These are phyloP conservation scores for Neurospora sp. DNA, from an alignment of 495 filamentous ascomycete genomes.

Conservation along the genomic window DNA sequence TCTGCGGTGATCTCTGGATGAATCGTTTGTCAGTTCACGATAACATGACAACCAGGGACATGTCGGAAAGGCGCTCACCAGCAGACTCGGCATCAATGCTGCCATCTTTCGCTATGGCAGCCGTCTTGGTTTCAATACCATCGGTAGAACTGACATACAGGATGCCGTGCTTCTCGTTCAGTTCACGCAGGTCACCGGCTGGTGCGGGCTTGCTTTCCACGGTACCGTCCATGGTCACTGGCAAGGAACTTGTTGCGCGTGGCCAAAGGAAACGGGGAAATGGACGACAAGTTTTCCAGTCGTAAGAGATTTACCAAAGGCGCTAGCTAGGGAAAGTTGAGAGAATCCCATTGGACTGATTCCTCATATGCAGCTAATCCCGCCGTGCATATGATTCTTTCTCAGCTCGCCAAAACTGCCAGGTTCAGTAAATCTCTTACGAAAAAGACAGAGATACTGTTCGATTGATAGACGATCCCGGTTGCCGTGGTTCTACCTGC, in stretches of 20 bases:
- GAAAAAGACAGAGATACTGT: no score
- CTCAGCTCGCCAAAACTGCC: no score
- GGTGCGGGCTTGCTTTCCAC: neutral
- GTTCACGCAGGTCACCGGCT: neutral
- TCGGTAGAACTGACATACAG: neutral
- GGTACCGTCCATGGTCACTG: neutral
- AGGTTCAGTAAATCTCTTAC: no score
- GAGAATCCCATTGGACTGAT: no score
- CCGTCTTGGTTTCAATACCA: neutral
- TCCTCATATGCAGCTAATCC: no score
- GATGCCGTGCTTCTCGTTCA: neutral
- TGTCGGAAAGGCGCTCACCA: neutral
- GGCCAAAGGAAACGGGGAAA: neutral
- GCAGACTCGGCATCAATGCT: neutral
- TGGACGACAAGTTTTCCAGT: neutral
- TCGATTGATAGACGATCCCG: neutral
- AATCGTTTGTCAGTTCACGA: neutral
- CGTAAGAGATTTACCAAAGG: no score
- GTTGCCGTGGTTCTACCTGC: neutral
- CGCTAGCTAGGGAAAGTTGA: no score
- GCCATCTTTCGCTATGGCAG: neutral
- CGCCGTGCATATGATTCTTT: no score
- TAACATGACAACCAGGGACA: neutral
- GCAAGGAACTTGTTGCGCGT: neutral
- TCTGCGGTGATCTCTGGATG: neutral